Evolutionary conservation across 106 monocot species (phyloP).

Genomic region (Dendrobium officinale): DNA sequence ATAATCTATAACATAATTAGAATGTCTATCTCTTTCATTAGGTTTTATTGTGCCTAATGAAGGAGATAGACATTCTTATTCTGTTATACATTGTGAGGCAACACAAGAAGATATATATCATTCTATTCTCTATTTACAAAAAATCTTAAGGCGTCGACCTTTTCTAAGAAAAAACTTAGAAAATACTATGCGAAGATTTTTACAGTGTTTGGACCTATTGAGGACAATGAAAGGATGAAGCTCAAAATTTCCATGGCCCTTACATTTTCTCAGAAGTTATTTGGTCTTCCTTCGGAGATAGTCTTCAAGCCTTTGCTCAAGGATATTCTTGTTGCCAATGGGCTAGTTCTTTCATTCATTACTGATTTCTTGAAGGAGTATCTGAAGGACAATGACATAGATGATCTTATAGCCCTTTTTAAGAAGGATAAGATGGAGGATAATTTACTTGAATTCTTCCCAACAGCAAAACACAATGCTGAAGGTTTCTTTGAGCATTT

Average conservation of each 20-base stretch:
- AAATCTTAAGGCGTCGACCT: conserved; percentile 76
- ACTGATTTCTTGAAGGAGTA: conserved; percentile 93
- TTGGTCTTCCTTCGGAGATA: conserved; percentile 93
- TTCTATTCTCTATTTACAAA: conserved; percentile 64
- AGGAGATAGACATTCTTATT: conserved; percentile 66
- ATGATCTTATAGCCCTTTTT: conserved; percentile 84
- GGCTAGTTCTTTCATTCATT: conserved; percentile 87
- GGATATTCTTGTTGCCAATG: conserved; percentile 91
- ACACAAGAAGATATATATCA: conserved; percentile 80
- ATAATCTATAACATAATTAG: conserved; percentile 70
- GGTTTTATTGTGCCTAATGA: conserved; percentile 89
- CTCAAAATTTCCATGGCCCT: conserved; percentile 92
- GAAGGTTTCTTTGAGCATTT: conserved; percentile 90
- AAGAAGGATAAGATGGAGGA: conserved; percentile 93
- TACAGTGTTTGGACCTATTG: conserved; percentile 78
- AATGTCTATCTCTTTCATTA: conserved; percentile 81
- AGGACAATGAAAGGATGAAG: conserved; percentile 56
- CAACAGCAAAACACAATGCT: conserved; percentile 64
- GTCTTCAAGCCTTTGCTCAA: conserved; percentile 92
- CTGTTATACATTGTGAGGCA: conserved; percentile 73
- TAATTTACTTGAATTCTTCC: conserved; percentile 84
- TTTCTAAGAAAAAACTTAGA: conserved; percentile 94
- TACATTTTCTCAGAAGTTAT: conserved; percentile 93
- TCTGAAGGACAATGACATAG: conserved; percentile 71
- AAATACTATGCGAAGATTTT: conserved; percentile 70